Percentiles rank a stretch among this genome's conserved stretches.
phyloP scores from a whole-genome alignment of 768 basidiomycete genomes.

The Psilocybe azurescens region DNA sequence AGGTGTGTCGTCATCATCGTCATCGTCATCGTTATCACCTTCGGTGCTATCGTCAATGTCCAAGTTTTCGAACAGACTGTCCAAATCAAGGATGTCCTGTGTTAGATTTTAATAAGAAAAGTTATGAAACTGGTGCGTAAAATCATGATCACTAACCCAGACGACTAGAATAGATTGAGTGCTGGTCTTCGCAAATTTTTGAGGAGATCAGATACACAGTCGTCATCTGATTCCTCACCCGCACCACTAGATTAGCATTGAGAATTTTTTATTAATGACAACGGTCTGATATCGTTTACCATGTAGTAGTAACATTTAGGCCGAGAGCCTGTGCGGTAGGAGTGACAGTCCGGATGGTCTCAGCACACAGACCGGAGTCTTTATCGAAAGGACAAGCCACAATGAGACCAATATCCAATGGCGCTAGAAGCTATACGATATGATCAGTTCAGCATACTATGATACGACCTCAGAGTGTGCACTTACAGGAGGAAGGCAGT shows the following conservation, averaged over 20 bases:
- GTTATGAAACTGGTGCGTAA: neutral
- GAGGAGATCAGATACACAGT: slow-evolving; percentile 27
- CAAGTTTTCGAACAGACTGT: slow-evolving; percentile 27
- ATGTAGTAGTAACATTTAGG: slow-evolving; percentile 25
- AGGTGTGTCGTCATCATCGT: slow-evolving; percentile 23
- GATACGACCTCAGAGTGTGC: neutral
- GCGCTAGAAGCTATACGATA: slow-evolving; percentile 15
- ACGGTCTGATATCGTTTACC: slow-evolving; percentile 17
- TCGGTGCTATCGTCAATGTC: slow-evolving; percentile 18
- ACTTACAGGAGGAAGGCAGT: slow-evolving; percentile 28
- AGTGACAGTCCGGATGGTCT: slow-evolving; percentile 25
- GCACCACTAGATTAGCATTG: slow-evolving; percentile 19
- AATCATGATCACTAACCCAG: slow-evolving; percentile 21
- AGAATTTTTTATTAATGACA: neutral
- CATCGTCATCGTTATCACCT: slow-evolving; percentile 25
- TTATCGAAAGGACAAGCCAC: slow-evolving; percentile 27
- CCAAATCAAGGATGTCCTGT: slow-evolving; percentile 19
- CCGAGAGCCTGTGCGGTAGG: slow-evolving; percentile 26
- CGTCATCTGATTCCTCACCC: slow-evolving; percentile 27
- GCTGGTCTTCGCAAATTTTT: slow-evolving; percentile 26
- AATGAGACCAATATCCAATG: slow-evolving; percentile 26
- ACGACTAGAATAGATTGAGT: slow-evolving; percentile 27
- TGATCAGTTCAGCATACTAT: neutral
- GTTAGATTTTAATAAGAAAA: neutral
- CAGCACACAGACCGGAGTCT: slow-evolving; percentile 25